These are phyloP conservation scores for Solanum hybrid DNA, from an alignment of 305 asterid species.

Conservation along the genomic window DNA sequence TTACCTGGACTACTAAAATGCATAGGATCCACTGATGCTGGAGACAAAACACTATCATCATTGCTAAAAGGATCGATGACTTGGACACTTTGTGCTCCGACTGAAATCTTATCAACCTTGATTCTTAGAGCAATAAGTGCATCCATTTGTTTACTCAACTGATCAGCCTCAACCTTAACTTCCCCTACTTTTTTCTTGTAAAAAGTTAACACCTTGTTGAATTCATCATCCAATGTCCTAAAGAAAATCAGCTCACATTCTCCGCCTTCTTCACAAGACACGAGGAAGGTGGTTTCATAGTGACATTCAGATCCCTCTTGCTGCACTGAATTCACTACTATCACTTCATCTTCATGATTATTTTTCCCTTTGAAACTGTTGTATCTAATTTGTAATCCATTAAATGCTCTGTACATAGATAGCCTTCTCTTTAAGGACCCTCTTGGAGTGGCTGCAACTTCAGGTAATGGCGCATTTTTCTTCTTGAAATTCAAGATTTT, in stretches of 20 bases:
- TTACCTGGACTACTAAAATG: constrained; percentile 36
- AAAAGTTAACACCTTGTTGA: constrained; percentile 56
- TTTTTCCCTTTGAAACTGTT: constrained; percentile 9
- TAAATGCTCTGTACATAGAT: constrained; percentile 66
- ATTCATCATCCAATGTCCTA: constrained; percentile 46
- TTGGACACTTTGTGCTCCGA: constrained; percentile 3
- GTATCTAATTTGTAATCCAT: constrained; percentile 38
- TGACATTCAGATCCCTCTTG: constrained; percentile 20
- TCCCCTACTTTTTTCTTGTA: constrained; percentile 44
- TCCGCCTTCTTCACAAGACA: constrained; percentile 55
- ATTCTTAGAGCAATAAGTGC: constrained; percentile 73
- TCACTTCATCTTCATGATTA: constrained; percentile 54
- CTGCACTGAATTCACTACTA: constrained; percentile 37
- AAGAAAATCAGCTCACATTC: constrained; percentile 52
- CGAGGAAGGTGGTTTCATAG: constrained; percentile 57
- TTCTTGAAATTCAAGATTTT: constrained; percentile 28
- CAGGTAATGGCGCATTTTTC: constrained; percentile 6
- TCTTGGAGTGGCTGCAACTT: constrained; percentile 18
- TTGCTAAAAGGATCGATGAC: not conserved
- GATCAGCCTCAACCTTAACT: constrained; percentile 38
- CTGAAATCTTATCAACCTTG: constrained; percentile 40
- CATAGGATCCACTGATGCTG: constrained; percentile 33
- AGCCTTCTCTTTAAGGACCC: constrained; percentile 38
- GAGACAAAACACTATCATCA: not conserved
- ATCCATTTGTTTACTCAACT: constrained; percentile 71